Evolutionary conservation across 2,329 filamentous ascomycete genomes (phyloP), one percentile per base, ranked within the genome.

Genomic region (Sporothrix euskadiensis): DNA sequence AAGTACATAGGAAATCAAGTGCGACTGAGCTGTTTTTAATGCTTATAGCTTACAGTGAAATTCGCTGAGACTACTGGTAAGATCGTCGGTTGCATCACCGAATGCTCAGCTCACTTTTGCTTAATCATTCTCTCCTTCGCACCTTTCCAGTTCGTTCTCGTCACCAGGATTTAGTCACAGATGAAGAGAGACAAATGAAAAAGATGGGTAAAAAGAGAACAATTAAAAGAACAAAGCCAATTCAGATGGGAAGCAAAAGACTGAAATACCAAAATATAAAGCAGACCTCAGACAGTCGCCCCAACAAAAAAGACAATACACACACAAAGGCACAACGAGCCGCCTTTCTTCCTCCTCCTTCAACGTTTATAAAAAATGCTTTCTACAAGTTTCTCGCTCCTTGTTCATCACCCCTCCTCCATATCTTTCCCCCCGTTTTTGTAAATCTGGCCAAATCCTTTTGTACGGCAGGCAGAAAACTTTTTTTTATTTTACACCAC

Each of bases 41-140:
- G 86, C 14, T 49, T 49, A 19, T 88, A 88, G 86, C 88, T 89
- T 89, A 88, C 87, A 88, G 83, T 84, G 83, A 83, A 83, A 83
- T 82, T 82, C 84, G 83, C 81, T 82, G 83, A 83, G 82, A 80
- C 82, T 81, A 82, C 35, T 80, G 81, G 57, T 68, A 52, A 52
- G 63, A 81, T 81, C 82, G 79, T 80, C 78, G 82, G 76, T 80
- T 79, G 80, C 82, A 81, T 82, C 81, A 35, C 83, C 81, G 79
- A 4, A 16, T 71, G 68, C 16, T 47, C 9, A 12, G 30, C 5
- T 22, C 44, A 9, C 26, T 44, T 44, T 22, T 19, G 1, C n/a
- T 44, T 12, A 1, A 22, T 10, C 1, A 5, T 30, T 19, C 4
- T 19, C 39, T 30, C 35, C 16, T 12, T 5, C 44, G 3, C 16